Conservation (phyloP, 1,139 yeast genomes). For the Suhomyces anneliseae region DNA sequence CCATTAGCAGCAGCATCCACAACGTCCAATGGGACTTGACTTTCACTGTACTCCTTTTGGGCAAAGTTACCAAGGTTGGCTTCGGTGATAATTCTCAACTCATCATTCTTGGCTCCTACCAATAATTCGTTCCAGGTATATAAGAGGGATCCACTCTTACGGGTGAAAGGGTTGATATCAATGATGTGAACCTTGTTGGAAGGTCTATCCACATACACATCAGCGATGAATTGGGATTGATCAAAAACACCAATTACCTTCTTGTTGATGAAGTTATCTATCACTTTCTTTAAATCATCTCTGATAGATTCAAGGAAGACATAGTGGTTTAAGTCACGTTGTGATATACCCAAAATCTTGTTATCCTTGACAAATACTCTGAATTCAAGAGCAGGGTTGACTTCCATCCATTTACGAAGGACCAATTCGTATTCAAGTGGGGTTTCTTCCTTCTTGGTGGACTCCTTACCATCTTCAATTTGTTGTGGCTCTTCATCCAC, state of each 20-base stretch:
- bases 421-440: constrained; percentile 58
- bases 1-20: constrained; percentile 78
- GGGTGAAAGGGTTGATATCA: constrained; percentile 83
- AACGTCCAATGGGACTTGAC: constrained; percentile 87
- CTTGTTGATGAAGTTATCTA: constrained; percentile 55
- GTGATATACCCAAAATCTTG: constrained; percentile 69
- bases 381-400: constrained; percentile 90
- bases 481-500: constrained; percentile 17
- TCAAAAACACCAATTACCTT: constrained; percentile 41
- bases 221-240: constrained; percentile 59
- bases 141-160: constrained; percentile 72
- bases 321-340: constrained; percentile 83
- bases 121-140: constrained; percentile 83
- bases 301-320: constrained; percentile 56
- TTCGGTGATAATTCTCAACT: constrained; percentile 67
- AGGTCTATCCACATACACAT: constrained; percentile 80
- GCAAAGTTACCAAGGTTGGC: constrained; percentile 74
- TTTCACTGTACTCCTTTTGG: constrained; percentile 80
- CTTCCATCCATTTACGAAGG: constrained; percentile 73
- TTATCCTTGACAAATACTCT: constrained; percentile 73
- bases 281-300: constrained; percentile 45
- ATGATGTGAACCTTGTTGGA: constrained; percentile 62
- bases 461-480: constrained; percentile 9
- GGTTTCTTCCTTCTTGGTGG: constrained; percentile 14
- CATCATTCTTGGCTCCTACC: constrained; percentile 21